phyloP scores from a whole-genome alignment of 495 filamentous ascomycete species.

The Xylaria telfairii region DNA sequence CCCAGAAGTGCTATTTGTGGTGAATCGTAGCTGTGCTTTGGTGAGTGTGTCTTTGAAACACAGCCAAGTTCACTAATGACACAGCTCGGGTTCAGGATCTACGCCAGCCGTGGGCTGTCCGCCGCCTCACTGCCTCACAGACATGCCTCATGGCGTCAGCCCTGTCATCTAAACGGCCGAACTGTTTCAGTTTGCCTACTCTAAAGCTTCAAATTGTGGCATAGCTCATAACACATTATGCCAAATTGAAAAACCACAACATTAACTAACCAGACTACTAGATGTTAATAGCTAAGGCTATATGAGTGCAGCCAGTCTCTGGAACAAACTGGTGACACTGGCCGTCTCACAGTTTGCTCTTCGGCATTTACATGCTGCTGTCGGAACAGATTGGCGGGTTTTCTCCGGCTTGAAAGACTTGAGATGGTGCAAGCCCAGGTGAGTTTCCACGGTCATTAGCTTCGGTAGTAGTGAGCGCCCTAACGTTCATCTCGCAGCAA shows the following conservation, averaged over 20 bases:
- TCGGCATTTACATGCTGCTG: not conserved
- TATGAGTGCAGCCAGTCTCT: not conserved
- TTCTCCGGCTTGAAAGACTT: not conserved
- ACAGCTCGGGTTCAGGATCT: not conserved
- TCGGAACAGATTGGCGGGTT: not conserved
- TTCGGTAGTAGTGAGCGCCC: not conserved
- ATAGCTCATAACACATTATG: not conserved
- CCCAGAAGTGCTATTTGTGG: not conserved
- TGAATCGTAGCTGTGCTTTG: not conserved
- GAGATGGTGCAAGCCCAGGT: not conserved
- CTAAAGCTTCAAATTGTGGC: not conserved
- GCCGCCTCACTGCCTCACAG: not conserved
- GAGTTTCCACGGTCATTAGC: not conserved
- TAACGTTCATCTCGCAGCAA: not conserved
- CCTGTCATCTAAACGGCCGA: not conserved
- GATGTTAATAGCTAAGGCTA: not conserved
- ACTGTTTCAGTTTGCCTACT: not conserved
- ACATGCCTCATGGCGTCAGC: not conserved
- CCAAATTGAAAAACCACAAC: not conserved
- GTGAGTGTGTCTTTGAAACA: not conserved
- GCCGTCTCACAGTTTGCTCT: not conserved
- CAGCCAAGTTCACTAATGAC: constrained; percentile 12
- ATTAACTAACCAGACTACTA: not conserved
- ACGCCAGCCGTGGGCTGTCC: not conserved
- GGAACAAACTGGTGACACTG: not conserved